Evolutionary conservation across 805 yeast species (phyloP), one percentile per base, ranked within the genome.

Genomic region (Ogataea glucozyma): DNA sequence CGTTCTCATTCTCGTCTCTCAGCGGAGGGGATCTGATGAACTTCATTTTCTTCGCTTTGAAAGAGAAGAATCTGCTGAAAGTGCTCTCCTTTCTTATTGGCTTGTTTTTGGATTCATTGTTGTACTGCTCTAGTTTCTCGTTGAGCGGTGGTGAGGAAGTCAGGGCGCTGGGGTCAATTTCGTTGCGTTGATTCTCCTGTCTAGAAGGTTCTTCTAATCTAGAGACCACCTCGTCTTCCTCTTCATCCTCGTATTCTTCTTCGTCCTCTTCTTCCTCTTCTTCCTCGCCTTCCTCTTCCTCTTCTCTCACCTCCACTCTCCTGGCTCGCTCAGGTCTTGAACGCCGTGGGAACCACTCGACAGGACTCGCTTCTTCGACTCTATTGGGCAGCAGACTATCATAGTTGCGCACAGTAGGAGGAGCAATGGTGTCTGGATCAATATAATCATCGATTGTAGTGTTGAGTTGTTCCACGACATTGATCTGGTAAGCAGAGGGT

Each of bases 331-430:
- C 21, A 16, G 21, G 7, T 18, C 18, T 23, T 14, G 4, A 20
- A n/a, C 20, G 38, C 10, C 21, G n/a, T n/a, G n/a, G n/a, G n/a
- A n/a, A n/a, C n/a, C n/a, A n/a, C n/a, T n/a, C n/a, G n/a, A n/a
- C n/a, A n/a, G n/a, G n/a, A n/a, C 24, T 14, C 38, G 17, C 12
- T 9, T 22, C 29, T 10, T 16, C 26, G 9, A 23, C 10, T 8
- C 24, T 18, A n/a, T 10, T 10, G 19, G 35, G 24, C 29, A 45
- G 45, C 11, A 46, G 38, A 20, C 40, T 36, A 43, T 39, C 44
- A 16, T n/a, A 31, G 13, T 26, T 44, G 35, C 39, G 38, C 6
- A 58, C 63, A 7, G 45, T 47, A 30, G 56, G 58, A 37, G 62
- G 60, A 16, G 20, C 20, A 11, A 44, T 16, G 3, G 18, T 14